Base-by-base conservation (phyloP, 768 basidiomycete species). In the Boletellus ananas region DNA sequence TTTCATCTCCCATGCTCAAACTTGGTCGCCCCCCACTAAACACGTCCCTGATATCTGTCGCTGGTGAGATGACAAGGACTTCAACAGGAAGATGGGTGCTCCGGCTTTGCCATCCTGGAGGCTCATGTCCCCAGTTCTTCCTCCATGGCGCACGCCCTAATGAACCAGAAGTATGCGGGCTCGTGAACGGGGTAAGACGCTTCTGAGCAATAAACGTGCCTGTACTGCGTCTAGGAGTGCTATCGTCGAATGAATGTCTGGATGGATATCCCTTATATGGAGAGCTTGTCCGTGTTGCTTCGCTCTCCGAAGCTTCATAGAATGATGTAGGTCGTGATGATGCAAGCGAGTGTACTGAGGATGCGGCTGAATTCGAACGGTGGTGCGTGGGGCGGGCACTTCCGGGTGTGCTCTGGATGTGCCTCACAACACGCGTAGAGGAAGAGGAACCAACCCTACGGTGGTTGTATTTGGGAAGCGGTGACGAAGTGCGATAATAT, bases 51-150 rank as follows among this genome's bases (percentile, higher is more conserved):
- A 93, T 77, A 57, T 74, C 61, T 33, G 58, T 52, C 44, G 57
- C 70, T 21, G 84, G 78, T 1, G 79, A 85, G 40, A 90, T 78
- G n/a, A 80, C 78, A 12, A 90, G 73, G 9, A 90, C 87, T 64
- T 92, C 90, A 25, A 90, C 74, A 0, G 90, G 87, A 5, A 84
- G 67, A 59, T 84, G 84, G n/a, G 72, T 76, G 44, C 65, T 66
- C 4, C 85, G 79, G 33, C 73, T 77, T 56, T 87, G 84, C 88
- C 89, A 91, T 16, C 89, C 90, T 18, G 90, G 88, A 6, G 90
- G 90, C 59, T 92, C 88, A 25, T 84, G 70, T 1, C 90, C 90
- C 90, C 90, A 93, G 7, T 85, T 80, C 66, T 90, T 90, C 74
- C 89, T 91, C 90, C 90, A 93, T 63, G 86, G 86, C 18, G 85